These are phyloP conservation scores for Chrysanthemum seticuspe DNA, from an alignment of 129 eudicot species.

Conservation along the genomic window DNA sequence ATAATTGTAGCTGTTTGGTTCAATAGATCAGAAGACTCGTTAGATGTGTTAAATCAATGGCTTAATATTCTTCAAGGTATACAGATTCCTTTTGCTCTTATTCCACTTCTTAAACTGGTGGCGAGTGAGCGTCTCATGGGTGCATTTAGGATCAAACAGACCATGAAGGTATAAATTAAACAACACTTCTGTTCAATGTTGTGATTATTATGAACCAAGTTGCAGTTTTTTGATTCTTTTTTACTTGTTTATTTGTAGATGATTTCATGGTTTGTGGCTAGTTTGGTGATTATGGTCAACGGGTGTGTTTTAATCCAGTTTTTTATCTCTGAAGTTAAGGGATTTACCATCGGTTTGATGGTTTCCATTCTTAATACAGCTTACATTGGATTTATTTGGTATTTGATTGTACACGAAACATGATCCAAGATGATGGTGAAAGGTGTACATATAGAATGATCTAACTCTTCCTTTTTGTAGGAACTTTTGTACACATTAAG, in stretches of 20 bases:
- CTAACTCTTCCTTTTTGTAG: neutral
- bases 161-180: conserved; percentile 45
- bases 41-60: conserved; percentile 75
- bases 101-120: conserved; percentile 68
- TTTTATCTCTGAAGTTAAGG: conserved; percentile 59
- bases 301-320: conserved; percentile 67
- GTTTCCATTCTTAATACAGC: conserved; percentile 49
- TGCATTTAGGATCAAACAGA: conserved; percentile 46
- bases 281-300: conserved; percentile 62
- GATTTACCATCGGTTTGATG: conserved; percentile 43
- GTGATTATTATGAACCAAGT: neutral
- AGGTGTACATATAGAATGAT: neutral
- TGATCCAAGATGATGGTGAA: neutral
- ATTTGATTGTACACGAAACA: conserved; percentile 36
- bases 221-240: neutral
- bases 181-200: neutral
- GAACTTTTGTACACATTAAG: neutral
- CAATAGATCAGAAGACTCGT: conserved; percentile 48
- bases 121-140: conserved; percentile 70
- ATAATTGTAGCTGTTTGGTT: conserved; percentile 57
- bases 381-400: conserved; percentile 49
- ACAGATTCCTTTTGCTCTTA: conserved; percentile 78
- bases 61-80: conserved; percentile 74
- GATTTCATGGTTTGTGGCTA: conserved; percentile 67
- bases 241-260: conserved; percentile 29